phyloP scores from a whole-genome alignment of 169 alveolate genomes.

The Babesia bovis region DNA sequence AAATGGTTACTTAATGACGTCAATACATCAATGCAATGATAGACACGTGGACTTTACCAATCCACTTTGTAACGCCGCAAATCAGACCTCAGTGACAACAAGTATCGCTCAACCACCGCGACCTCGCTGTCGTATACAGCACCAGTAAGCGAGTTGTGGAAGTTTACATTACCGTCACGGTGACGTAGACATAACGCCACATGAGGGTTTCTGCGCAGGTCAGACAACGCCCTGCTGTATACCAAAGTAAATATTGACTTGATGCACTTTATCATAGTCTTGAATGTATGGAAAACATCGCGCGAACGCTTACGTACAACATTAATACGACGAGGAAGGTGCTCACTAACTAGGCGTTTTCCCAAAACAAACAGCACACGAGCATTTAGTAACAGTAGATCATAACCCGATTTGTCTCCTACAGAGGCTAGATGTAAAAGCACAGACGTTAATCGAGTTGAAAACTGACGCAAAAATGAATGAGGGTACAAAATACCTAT shows the following conservation, averaged over 20 bases:
- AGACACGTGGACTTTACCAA: no score
- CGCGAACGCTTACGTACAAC: neutral
- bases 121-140: slow-evolving; percentile 4
- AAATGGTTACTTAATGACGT: no score
- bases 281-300: neutral
- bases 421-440: neutral
- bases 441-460: slow-evolving; percentile 13
- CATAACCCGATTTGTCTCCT: neutral
- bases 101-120: slow-evolving; percentile 11
- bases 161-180: slow-evolving; percentile 1
- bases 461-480: neutral
- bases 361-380: slow-evolving; percentile 23
- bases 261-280: neutral
- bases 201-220: neutral
- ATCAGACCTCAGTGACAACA: neutral
- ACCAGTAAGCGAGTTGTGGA: slow-evolving; percentile 18
- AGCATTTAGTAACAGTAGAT: neutral
- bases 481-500: neutral
- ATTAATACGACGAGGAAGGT: slow-evolving; percentile 1
- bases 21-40: no score
- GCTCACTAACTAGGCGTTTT: neutral
- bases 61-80: neutral
- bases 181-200: slow-evolving; percentile 5
- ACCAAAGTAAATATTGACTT: neutral
- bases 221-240: neutral